Base-by-base conservation (phyloP, 345 rosid genomes). In the Rhodamnia argentea region DNA sequence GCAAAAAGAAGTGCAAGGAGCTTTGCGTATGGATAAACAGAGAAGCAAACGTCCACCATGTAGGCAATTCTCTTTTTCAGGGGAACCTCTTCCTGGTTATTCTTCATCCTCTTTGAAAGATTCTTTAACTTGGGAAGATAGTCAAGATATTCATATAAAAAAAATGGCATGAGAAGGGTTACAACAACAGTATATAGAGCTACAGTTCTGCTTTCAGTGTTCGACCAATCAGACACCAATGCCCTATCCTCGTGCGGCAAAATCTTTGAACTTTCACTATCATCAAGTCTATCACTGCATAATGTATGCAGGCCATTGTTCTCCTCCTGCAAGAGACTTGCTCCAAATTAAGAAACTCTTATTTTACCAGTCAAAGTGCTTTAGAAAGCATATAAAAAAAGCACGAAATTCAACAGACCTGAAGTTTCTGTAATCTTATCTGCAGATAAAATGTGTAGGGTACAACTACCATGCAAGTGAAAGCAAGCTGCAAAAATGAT, bases 1-100 rank as follows among this genome's bases (percentile, higher is more conserved):
- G 99, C 98, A 23, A 91, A 92, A 85, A 96, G 97, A 42, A 96
- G 99, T 5, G 98, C 97, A 32, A 95, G 96, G 58, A 95, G 95
- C 93, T 96, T 96, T 87, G 98, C 99, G 60, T 91, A 96, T 76
- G 99, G 95, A 91, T 95, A 93, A 83, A 94, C 89, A 76, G 99
- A 96, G 89, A 96, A 95, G 90, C 96, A 95, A 6, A 95, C 98
- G 84, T 96, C 99, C 90, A 96, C 94, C 86, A 85, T 92, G 89
- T 96, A 96, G 78, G 98, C 99, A 89, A 96, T 88, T 90, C 97
- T 93, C 95, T 95, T 96, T 94, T 92, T 94, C 89, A 96, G 81
- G 18, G 98, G 95, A 91, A 92, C 95, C 84, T 93, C 99, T 91
- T 95, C 93, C 88, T 92, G 91, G 86, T 91, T 91, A 74, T 89